Conservation (phyloP, 306 rosid species). For the Trichosanthes cucumerina region DNA sequence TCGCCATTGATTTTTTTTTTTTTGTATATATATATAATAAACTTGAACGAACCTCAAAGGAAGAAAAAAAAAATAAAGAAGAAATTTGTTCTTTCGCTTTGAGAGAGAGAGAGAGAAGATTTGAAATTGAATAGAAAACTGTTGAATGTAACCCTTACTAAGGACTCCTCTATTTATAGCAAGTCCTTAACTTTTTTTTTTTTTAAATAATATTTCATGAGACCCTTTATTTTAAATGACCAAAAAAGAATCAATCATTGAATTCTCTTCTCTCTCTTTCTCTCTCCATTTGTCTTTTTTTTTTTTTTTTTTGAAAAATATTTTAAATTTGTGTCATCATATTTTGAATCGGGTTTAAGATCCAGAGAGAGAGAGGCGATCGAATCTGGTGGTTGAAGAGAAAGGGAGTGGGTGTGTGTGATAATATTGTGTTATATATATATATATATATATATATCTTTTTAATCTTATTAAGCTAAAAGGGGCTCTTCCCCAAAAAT, state of each 20-base stretch:
- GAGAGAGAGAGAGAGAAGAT: neutral
- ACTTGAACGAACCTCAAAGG: neutral
- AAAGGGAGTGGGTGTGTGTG: neutral
- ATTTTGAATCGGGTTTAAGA: slow-evolving; percentile 18
- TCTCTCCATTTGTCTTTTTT: slow-evolving; percentile 15
- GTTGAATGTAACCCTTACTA: slow-evolving; percentile 39
- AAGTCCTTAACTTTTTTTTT: neutral
- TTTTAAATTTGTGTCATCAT: slow-evolving; percentile 37
- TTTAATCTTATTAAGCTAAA: slow-evolving; percentile 7
- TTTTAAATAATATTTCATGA: slow-evolving; percentile 13
- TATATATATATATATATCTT: too few species aligned
- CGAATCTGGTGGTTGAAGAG: slow-evolving; percentile 45
- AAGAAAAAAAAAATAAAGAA: neutral
- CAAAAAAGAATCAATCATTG: slow-evolving; percentile 21
- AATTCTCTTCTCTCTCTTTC: slow-evolving; percentile 5
- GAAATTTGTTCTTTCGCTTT: neutral
- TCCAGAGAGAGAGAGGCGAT: slow-evolving; percentile 13
- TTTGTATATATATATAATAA: too few species aligned
- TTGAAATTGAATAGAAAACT: neutral
- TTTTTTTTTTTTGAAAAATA: slow-evolving; percentile 28
- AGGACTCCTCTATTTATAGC: slow-evolving; percentile 27
- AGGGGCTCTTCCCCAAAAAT: neutral
- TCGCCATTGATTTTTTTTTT: slow-evolving; percentile 34
- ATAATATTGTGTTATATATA: slow-evolving; percentile 5
- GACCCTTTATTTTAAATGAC: neutral